These are phyloP conservation scores for Aegle marmelos DNA, from an alignment of 345 rosid genomes.

Conservation along the genomic window DNA sequence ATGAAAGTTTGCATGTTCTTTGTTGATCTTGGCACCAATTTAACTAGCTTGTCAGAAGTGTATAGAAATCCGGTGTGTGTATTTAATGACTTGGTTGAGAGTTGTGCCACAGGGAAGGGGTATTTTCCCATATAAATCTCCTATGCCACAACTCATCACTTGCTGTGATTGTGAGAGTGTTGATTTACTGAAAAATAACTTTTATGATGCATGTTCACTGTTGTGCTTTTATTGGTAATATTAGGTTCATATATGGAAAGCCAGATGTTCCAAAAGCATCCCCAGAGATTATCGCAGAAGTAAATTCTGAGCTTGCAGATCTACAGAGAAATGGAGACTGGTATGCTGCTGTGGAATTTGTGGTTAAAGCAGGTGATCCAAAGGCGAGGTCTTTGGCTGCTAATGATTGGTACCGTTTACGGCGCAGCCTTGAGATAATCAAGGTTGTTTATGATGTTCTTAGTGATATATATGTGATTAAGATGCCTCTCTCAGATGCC, in stretches of 20 bases:
- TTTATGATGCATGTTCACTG: neutral
- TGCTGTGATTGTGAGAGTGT: neutral
- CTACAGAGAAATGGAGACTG: conserved; percentile 58
- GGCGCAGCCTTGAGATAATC: conserved; percentile 93
- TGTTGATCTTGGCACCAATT: neutral
- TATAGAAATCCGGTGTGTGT: neutral
- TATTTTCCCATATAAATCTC: too few relatives aligned
- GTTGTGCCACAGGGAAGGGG: neutral
- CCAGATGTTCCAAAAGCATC: conserved; percentile 90
- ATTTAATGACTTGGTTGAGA: neutral
- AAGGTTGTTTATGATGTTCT: conserved; percentile 46
- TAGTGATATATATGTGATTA: neutral
- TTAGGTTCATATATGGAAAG: conserved; percentile 86
- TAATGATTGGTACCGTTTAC: conserved; percentile 88
- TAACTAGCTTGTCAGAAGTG: too few relatives aligned
- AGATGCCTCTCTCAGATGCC: neutral
- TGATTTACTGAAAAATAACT: neutral
- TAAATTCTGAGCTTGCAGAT: conserved; percentile 50
- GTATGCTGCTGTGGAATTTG: conserved; percentile 82
- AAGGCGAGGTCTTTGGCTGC: conserved; percentile 57
- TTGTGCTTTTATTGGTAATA: conserved; percentile 8
- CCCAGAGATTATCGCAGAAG: conserved; percentile 63
- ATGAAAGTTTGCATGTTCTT: conserved; percentile 4
- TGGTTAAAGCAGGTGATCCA: conserved; percentile 74
- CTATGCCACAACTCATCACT: neutral